Evolutionary conservation across 169 alveolate genomes (phyloP), one percentile per base, ranked within the genome.

Genomic region (Cryptosporidium parvum): DNA sequence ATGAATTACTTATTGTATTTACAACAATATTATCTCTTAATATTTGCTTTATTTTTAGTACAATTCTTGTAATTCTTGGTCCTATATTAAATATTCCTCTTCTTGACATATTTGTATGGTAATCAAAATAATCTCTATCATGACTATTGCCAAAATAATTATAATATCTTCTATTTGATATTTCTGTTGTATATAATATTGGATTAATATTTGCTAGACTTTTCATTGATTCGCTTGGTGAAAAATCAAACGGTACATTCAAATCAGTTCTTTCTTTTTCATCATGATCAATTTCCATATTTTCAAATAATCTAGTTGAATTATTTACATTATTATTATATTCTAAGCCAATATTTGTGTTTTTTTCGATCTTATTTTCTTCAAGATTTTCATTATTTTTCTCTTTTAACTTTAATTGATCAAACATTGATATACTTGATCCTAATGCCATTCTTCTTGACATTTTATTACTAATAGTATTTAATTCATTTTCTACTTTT

Each of bases 381-480:
- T 56, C 65, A 14, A 0, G 39, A 69, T 61, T 18, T 31, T 16
- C 31, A n/a, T 37, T 14, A 56, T 12, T 0, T 26, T 10, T 56
- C 3, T 56, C 44, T 35, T 23, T 42, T 5, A 31, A 23, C 62
- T 70, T 70, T 59, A 73, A 48, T 18, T 73, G 86, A 58, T 73
- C 48, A 31, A 26, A 73, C 23, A 73, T 21, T 37, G 51, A n/a
- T 23, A 29, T 73, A 62, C 86, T 73, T 33, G 86, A 73, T 6
- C 86, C 86, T 10, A 73, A 16, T n/a, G 62, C 86, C 48, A 33
- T 58, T 23, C 86, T 73, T 59, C 86, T 73, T 31, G 39, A 53
- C 14, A 52, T 45, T 18, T 23, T 37, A 7, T n/a, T 26, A 16
- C 45, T n/a, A 7, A 12, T 35, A 0, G 18, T 0, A 31, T 10